Percentiles rank a stretch among this genome's conserved stretches.
phyloP scores from a whole-genome alignment of 257 asterid genomes.

The Thymus mandschuricus region DNA sequence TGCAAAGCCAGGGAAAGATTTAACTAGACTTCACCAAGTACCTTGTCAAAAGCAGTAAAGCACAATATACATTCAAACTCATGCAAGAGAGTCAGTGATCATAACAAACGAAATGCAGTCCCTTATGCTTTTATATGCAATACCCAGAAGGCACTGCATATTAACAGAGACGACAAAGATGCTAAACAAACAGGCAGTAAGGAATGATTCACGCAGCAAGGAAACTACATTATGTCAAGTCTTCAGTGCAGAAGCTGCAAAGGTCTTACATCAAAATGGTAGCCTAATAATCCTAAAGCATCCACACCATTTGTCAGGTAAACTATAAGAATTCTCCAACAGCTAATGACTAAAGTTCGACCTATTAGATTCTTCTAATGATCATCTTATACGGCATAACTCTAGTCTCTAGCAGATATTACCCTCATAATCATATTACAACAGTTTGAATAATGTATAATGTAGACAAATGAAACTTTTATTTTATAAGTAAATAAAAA shows the following conservation, averaged over 20 bases:
- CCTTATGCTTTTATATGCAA: background rate
- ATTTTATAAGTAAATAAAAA: constrained; percentile 7
- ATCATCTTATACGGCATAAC: constrained; percentile 13
- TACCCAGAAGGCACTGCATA: constrained; percentile 14
- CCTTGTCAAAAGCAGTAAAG: constrained; percentile 9
- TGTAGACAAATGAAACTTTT: constrained; percentile 20
- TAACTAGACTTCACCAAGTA: constrained; percentile 17
- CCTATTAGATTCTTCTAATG: constrained; percentile 9
- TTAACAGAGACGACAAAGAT: background rate
- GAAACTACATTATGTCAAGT: constrained; percentile 22
- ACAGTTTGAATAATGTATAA: constrained; percentile 18
- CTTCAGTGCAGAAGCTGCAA: background rate
- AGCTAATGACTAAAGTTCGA: background rate
- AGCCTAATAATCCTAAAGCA: constrained; percentile 21
- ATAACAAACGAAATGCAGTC: constrained; percentile 1
- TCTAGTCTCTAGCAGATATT: background rate
- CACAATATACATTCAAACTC: constrained; percentile 10
- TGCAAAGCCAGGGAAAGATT: constrained; percentile 14
- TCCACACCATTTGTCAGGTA: constrained; percentile 21
- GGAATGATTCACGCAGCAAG: constrained; percentile 14
- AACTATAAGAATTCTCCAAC: background rate
- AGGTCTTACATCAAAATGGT: constrained; percentile 1
- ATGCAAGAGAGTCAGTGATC: background rate
- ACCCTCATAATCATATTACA: constrained; percentile 11
- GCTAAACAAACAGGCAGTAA: constrained; percentile 14